Conservation (phyloP, 169 alveolate genomes). For the Plasmodium adleri region DNA sequence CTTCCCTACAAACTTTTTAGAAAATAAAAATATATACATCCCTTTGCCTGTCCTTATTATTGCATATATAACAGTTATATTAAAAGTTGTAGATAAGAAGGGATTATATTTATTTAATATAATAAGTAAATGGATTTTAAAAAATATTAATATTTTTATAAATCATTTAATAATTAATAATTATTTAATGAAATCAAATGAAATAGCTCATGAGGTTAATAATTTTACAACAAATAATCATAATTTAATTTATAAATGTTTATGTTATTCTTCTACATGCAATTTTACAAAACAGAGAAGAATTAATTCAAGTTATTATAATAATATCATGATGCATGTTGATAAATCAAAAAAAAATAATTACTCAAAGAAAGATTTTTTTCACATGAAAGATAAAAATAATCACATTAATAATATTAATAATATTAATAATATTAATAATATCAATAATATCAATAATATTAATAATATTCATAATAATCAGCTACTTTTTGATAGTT, state of each 20-base stretch:
- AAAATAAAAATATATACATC: slow-evolving; percentile 59
- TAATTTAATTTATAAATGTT: slow-evolving; percentile 34
- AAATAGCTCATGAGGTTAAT: slow-evolving; percentile 50
- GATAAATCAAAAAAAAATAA: too few relatives aligned
- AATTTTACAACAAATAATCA: slow-evolving; percentile 71
- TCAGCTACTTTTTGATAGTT: neutral
- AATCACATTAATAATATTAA: neutral
- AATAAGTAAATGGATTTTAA: slow-evolving; percentile 50
- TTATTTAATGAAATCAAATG: slow-evolving; percentile 52
- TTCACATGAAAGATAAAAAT: neutral
- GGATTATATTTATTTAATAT: slow-evolving; percentile 38
- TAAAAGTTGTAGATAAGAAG: slow-evolving; percentile 48
- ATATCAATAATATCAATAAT: neutral
- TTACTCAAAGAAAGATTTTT: too few relatives aligned
- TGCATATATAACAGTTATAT: slow-evolving; percentile 47
- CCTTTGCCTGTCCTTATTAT: slow-evolving; percentile 58
- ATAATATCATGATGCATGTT: too few relatives aligned
- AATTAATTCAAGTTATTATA: neutral
- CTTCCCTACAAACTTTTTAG: slow-evolving; percentile 50
- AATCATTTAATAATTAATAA: slow-evolving; percentile 55
- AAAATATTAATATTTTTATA: slow-evolving; percentile 27
- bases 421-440: neutral
- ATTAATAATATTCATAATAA: neutral
- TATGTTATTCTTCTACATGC: slow-evolving; percentile 60
- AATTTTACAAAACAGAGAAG: slow-evolving; percentile 15